Percentiles rank a stretch among this genome's conserved stretches.
These are phyloP conservation scores for Stemphylium lycopersici DNA, from an alignment of 2,329 filamentous ascomycete genomes.

Conservation along the genomic window DNA sequence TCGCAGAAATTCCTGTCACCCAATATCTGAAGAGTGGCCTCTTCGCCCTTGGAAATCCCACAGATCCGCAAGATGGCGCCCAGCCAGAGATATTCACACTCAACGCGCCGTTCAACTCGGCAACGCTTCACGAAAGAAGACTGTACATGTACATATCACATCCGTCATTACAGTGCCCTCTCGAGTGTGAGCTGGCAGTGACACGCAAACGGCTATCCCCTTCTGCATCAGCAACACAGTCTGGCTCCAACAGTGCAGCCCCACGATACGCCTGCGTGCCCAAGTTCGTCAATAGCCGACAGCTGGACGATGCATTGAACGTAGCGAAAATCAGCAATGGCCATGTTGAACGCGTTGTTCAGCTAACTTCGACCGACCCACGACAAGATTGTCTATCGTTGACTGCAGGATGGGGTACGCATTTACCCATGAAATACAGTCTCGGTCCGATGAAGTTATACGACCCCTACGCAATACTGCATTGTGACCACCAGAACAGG, in stretches of 20 bases:
- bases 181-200: constrained; percentile 47
- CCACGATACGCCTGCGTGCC: constrained; percentile 46
- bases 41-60: constrained; percentile 30
- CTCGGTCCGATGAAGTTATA: constrained; percentile 40
- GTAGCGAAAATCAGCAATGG: constrained; percentile 42
- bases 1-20: constrained; percentile 42
- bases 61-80: constrained; percentile 18
- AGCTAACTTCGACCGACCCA: constrained; percentile 30
- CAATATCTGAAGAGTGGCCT: constrained; percentile 37
- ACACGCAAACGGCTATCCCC: constrained; percentile 44
- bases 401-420: constrained; percentile 46
- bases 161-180: constrained; percentile 36
- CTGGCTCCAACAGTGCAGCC: constrained; percentile 24
- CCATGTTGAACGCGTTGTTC: constrained; percentile 39
- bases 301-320: constrained; percentile 36
- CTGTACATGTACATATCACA: constrained; percentile 48
- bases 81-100: constrained; percentile 37
- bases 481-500: constrained; percentile 32
- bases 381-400: constrained; percentile 35
- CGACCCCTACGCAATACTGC: constrained; percentile 41
- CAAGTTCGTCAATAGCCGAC: constrained; percentile 34
- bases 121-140: constrained; percentile 45
- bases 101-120: constrained; percentile 46
- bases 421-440: constrained; percentile 37
- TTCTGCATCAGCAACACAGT: constrained; percentile 36